Conservation (phyloP, 257 asterid genomes). For the Perilla frutescens region DNA sequence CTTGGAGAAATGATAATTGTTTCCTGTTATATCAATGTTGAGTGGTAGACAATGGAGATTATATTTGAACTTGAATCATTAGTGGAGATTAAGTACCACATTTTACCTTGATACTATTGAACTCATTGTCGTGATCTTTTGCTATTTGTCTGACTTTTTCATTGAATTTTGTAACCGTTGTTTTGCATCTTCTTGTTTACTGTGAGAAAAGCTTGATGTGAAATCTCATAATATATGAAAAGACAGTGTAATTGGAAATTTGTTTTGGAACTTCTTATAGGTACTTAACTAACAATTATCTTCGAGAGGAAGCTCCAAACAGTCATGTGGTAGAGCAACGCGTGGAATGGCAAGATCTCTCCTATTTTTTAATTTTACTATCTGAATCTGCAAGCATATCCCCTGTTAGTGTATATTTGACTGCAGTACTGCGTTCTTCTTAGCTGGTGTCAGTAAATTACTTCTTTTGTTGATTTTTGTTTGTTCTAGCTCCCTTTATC, state of each 20-base stretch:
- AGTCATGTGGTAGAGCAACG: slow-evolving; percentile 98
- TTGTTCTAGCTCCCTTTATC: background rate
- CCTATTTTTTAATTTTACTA: slow-evolving; percentile 23
- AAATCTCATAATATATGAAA: no score
- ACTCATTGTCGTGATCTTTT: background rate
- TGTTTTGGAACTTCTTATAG: slow-evolving; percentile 45
- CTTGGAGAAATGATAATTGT: no score
- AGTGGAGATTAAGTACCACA: background rate
- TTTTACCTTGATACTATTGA: background rate
- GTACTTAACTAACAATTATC: slow-evolving; percentile 96
- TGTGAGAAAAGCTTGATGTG: no score
- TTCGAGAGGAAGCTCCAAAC: slow-evolving; percentile 91
- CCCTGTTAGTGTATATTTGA: no score
- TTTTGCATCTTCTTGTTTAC: background rate
- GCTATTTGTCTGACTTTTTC: no score
- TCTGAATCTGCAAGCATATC: background rate
- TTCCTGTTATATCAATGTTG: no score
- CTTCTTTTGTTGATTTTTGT: no score
- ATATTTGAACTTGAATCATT: background rate
- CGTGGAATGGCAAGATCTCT: slow-evolving; percentile 81
- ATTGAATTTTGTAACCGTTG: no score
- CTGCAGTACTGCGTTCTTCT: no score
- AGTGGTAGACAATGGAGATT: no score
- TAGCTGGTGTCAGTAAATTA: background rate
- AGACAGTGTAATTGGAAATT: slow-evolving; percentile 10